A percentile compares a stretch with the other conserved stretches of the same genome.
These are phyloP conservation scores for Diaporthe longicolla DNA, from an alignment of 2,329 filamentous ascomycete species.

Conservation along the genomic window DNA sequence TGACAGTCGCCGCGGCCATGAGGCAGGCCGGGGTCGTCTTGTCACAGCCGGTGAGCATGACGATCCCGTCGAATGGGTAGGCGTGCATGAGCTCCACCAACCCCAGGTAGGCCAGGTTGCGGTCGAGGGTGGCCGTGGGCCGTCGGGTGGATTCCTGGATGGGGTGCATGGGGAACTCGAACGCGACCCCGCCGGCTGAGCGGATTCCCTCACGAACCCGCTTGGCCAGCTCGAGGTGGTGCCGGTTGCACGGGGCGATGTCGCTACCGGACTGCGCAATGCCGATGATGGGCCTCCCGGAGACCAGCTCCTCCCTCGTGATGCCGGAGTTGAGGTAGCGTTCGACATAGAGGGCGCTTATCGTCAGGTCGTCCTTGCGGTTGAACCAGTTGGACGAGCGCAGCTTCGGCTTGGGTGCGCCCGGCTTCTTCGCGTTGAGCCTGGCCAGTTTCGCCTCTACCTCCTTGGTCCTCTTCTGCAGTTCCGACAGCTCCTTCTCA, in stretches of 20 bases:
- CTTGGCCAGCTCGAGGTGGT: conserved; percentile 64
- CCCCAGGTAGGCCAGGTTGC: conserved; percentile 63
- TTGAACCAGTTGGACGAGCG: conserved; percentile 62
- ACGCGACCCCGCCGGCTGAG: conserved; percentile 62
- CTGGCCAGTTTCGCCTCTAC: conserved; percentile 45
- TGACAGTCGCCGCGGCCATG: conserved; percentile 67
- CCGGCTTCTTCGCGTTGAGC: conserved; percentile 25
- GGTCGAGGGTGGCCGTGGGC: conserved; percentile 64
- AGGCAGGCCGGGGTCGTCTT: conserved; percentile 66
- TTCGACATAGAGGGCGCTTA: conserved; percentile 60
- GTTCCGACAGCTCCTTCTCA: conserved; percentile 45
- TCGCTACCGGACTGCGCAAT: conserved; percentile 67
- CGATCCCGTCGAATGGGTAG: conserved; percentile 65
- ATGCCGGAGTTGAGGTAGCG: conserved; percentile 65
- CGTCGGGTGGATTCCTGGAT: conserved; percentile 64
- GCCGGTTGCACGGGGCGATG: conserved; percentile 63
- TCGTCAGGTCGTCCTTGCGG: conserved; percentile 52
- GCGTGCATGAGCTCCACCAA: conserved; percentile 63
- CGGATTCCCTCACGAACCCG: conserved; percentile 65
- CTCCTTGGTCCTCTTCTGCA: conserved; percentile 45
- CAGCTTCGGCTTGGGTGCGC: conserved; percentile 44
- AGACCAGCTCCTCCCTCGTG: conserved; percentile 63
- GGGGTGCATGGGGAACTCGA: conserved; percentile 67
- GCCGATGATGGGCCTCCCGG: conserved; percentile 64
- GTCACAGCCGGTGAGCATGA: conserved; percentile 65